phyloP scores from a whole-genome alignment of 1,284 basidiomycete species.

The Irpex sp. region DNA sequence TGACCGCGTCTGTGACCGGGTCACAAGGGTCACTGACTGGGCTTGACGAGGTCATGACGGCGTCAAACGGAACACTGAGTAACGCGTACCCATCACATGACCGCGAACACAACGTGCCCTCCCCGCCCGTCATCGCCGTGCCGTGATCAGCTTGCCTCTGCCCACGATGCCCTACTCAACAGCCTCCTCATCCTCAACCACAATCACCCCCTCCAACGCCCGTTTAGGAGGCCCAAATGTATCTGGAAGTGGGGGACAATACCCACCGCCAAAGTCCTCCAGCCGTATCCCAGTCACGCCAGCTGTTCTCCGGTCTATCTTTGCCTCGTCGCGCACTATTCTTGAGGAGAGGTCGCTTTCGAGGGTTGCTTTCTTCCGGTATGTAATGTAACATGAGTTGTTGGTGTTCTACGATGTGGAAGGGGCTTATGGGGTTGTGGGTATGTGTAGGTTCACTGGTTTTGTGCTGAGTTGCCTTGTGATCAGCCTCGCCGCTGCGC shows the following conservation, averaged over 20 bases:
- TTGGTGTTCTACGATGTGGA: too few relatives aligned
- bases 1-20: too few relatives aligned
- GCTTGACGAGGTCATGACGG: not conserved
- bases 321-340: constrained; percentile 73
- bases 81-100: not conserved
- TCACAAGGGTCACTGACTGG: not conserved
- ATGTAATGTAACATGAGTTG: constrained; percentile 3
- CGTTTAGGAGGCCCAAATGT: constrained; percentile 6
- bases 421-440: too few relatives aligned
- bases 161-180: not conserved
- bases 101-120: not conserved
- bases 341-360: constrained; percentile 77
- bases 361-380: constrained; percentile 80
- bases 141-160: not conserved
- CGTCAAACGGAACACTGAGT: too few relatives aligned
- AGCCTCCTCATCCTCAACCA: not conserved
- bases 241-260: not conserved
- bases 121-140: too few relatives aligned
- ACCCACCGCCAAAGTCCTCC: constrained; percentile 27
- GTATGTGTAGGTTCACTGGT: constrained; percentile 56
- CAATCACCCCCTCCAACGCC: constrained; percentile 6
- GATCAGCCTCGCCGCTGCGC: constrained; percentile 67
- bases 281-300: constrained; percentile 76
- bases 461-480: constrained; percentile 74
- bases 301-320: constrained; percentile 71